These are phyloP conservation scores for Arachis hypogaea DNA, from an alignment of 306 rosid genomes.

Conservation along the genomic window DNA sequence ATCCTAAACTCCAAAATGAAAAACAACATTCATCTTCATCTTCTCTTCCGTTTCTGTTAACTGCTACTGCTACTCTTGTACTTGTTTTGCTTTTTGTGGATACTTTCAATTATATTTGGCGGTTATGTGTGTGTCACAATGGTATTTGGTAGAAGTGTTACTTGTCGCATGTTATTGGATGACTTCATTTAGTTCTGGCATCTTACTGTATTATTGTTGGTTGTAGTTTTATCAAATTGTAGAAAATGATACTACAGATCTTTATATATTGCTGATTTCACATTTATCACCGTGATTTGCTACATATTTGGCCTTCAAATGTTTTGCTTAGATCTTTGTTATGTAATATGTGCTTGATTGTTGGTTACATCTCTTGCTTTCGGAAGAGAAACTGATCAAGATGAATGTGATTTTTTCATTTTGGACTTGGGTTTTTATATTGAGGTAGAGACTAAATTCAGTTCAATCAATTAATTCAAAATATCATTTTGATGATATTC, in stretches of 20 bases:
- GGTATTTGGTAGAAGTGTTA: slow-evolving; percentile 21
- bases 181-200: slow-evolving; percentile 6
- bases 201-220: neutral
- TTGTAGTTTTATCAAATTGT: slow-evolving; percentile 14
- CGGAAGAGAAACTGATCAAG: slow-evolving; percentile 76
- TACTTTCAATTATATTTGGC: slow-evolving; percentile 15
- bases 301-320: slow-evolving; percentile 10
- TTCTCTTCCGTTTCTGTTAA: no score
- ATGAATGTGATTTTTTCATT: no score
- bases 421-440: no score
- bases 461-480: no score
- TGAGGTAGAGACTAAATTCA: no score
- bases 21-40: no score
- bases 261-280: neutral
- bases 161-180: slow-evolving; percentile 5
- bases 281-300: slow-evolving; percentile 6
- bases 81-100: neutral
- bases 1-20: no score
- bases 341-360: slow-evolving; percentile 39
- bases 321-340: slow-evolving; percentile 39
- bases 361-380: slow-evolving; percentile 85
- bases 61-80: no score
- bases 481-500: no score
- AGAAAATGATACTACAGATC: neutral
- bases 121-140: neutral